These are phyloP conservation scores for Cutaneotrichosporon sp. DNA, from an alignment of 1,284 basidiomycete species.

Conservation along the genomic window DNA sequence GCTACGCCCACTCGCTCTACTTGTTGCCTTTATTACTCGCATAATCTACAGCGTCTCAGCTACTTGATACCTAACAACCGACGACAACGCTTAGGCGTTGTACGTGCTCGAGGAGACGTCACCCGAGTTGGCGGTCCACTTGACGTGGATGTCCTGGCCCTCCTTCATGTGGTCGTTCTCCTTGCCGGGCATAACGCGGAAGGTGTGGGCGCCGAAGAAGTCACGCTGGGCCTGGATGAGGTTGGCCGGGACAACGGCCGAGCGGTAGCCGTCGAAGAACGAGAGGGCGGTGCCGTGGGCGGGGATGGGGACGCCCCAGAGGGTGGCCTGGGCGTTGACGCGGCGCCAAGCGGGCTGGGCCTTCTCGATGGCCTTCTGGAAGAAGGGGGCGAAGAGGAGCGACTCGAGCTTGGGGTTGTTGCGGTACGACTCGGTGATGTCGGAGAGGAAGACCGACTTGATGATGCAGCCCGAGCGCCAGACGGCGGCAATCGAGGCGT, in stretches of 20 bases:
- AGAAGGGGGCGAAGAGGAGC: constrained; percentile 95
- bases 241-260: constrained; percentile 88
- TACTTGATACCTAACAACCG: constrained; percentile 6
- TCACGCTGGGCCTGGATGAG: constrained; percentile 85
- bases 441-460: constrained; percentile 89
- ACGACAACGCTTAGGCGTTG: constrained; percentile 66
- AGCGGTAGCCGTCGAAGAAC: constrained; percentile 96
- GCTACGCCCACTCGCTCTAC: no score
- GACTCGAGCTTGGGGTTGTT: constrained; percentile 88
- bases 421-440: constrained; percentile 89
- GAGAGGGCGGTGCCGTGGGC: constrained; percentile 95
- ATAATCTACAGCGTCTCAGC: constrained; percentile 7
- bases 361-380: constrained; percentile 91
- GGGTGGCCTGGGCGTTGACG: constrained; percentile 90
- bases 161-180: constrained; percentile 78
- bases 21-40: constrained; percentile 7
- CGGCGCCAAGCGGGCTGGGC: constrained; percentile 99
- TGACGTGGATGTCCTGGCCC: constrained; percentile 77
- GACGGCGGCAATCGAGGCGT: constrained; percentile 97
- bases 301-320: constrained; percentile 97
- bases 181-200: constrained; percentile 85
- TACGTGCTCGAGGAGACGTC: constrained; percentile 84
- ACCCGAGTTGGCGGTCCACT: constrained; percentile 57
- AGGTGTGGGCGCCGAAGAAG: constrained; percentile 74
- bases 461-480: constrained; percentile 99